A percentile compares a stretch with the other conserved stretches of the same genome.
phyloP scores from a whole-genome alignment of 441 rosid species.

The Erysimum pusillum region DNA sequence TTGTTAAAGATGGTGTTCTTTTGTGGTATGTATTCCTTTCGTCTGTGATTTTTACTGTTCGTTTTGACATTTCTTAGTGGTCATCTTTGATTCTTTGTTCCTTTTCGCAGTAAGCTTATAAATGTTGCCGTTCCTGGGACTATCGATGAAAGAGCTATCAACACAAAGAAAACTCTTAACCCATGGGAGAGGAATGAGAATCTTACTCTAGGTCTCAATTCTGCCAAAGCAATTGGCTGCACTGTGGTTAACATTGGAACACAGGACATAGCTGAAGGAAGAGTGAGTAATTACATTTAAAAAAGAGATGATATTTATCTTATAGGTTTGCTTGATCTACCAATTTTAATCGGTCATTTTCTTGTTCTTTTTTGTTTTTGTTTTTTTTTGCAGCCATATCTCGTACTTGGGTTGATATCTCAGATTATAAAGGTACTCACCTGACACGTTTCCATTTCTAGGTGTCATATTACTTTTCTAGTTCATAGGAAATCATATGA shows the following conservation, averaged over 20 bases:
- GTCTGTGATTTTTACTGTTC: slow-evolving; percentile 18
- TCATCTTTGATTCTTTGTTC: slow-evolving; percentile 34
- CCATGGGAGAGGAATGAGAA: slow-evolving; percentile 99
- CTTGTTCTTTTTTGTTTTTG: not conserved
- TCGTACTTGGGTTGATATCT: slow-evolving; percentile 95
- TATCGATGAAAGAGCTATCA: slow-evolving; percentile 98
- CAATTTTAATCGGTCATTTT: slow-evolving; percentile 24
- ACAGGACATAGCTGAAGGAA: slow-evolving; percentile 92
- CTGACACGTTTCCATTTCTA: slow-evolving; percentile 21
- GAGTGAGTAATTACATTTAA: slow-evolving; percentile 62
- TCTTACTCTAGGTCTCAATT: slow-evolving; percentile 96
- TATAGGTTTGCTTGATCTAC: slow-evolving; percentile 17
- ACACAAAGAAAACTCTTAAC: slow-evolving; percentile 81
- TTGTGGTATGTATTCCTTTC: slow-evolving; percentile 70
- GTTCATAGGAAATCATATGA: not conserved
- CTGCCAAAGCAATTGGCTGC: slow-evolving; percentile 99
- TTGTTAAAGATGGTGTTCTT: slow-evolving; percentile 94
- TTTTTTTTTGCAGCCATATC: slow-evolving; percentile 76
- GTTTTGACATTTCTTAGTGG: slow-evolving; percentile 30
- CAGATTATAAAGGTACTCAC: slow-evolving; percentile 91
- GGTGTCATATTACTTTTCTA: slow-evolving; percentile 7
- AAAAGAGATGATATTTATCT: not conserved
- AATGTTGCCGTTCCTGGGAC: slow-evolving; percentile 98
- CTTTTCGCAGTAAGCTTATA: slow-evolving; percentile 88
- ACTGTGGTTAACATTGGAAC: slow-evolving; percentile 98